Conservation (phyloP, 176 grass and related monocot species). For the Triticum aestivum region IWGSC_CS_RefSeq_v2.1 NC_057801.1:203652764-203653263, state of each 20-base stretch:
- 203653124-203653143: slow-evolving; percentile 47
- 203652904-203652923: too few species aligned
- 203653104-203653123: slow-evolving; percentile 69
- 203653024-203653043: slow-evolving; percentile 48
- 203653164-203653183: slow-evolving; percentile 49
- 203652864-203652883: too few species aligned
- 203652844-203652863: too few species aligned
- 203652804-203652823: too few species aligned
- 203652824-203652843: too few species aligned
- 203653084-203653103: slow-evolving; percentile 63
- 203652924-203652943: too few species aligned
- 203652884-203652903: too few species aligned
- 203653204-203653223: slow-evolving; percentile 12
- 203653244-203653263: slow-evolving; percentile 19
- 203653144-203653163: slow-evolving; percentile 22
- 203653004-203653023: slow-evolving; percentile 54
- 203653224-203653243: slow-evolving; percentile 6
- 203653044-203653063: slow-evolving; percentile 46
- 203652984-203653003: slow-evolving; percentile 64
- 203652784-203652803: too few species aligned
- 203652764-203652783: too few species aligned
- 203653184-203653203: slow-evolving; percentile 21
- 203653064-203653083: slow-evolving; percentile 14
- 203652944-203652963: too few species aligned
- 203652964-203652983: too few species aligned